These are phyloP conservation scores for Pigoraptor vietnamica DNA, from an alignment of 78 protist species.

Conservation along the genomic window DNA sequence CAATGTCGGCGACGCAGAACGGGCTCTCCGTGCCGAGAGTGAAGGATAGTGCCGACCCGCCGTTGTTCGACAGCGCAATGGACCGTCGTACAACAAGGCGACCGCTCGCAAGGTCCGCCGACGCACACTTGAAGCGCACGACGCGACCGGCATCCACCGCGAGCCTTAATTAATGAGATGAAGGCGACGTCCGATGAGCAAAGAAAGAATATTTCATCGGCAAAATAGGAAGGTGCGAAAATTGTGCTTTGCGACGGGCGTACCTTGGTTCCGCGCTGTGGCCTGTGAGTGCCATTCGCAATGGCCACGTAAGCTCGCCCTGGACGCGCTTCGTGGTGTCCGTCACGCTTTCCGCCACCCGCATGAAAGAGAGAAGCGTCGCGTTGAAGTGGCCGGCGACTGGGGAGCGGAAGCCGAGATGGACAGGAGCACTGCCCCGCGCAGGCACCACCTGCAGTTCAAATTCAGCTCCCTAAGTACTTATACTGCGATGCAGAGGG, in stretches of 20 bases:
- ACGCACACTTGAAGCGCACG: neutral
- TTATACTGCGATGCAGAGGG: no score
- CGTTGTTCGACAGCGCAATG: neutral
- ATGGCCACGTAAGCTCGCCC: neutral
- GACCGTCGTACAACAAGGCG: neutral
- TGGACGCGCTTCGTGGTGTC: neutral
- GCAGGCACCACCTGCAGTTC: neutral
- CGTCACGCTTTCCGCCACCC: neutral
- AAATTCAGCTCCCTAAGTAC: no score
- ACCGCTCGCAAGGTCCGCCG: neutral
- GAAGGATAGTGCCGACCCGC: neutral
- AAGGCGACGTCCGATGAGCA: neutral
- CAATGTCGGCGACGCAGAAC: neutral
- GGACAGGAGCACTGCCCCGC: neutral
- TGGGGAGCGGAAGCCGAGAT: neutral
- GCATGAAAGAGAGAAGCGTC: neutral
- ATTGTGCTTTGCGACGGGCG: no score
- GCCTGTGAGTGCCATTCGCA: neutral
- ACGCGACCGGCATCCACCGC: neutral
- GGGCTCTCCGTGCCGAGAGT: neutral
- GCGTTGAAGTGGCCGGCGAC: neutral
- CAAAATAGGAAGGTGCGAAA: no score
- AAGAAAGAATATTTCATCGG: neutral
- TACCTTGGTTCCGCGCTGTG: neutral
- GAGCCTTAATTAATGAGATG: neutral